Evolutionary conservation across 352 stramenopile genomes (phyloP), one percentile per base, ranked within the genome.

Genomic region (Phytophthora podocarpi): DNA sequence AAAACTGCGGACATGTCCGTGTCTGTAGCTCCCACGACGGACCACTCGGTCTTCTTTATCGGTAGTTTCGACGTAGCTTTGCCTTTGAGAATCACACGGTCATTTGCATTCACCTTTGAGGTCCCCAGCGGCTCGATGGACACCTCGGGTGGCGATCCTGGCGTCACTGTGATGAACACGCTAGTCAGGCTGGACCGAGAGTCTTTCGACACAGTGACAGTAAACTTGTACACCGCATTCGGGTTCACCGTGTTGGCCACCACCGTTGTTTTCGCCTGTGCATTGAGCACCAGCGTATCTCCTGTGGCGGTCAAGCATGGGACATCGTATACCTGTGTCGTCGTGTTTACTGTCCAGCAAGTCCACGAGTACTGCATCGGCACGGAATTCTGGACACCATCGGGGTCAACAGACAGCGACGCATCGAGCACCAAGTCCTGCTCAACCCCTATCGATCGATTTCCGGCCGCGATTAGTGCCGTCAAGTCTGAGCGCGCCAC

Each of bases 221-320:
- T 78, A 39, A 89, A 86, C 42, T 83, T 78, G 58, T 89, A 85
- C 35, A 64, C 78, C 11, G 50, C 43, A n/a, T 78, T 85, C 15
- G 74, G 76, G 21, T 78, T 78, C 27, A 89, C 37, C 23, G 60
- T 76, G 32, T 80, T 81, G 1, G 78, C 74, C 1, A 45, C 7
- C 23, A 91, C 53, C 0, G 70, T 79, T 3, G 68, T 55, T 32
- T 80, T 83, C 11, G 62, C 59, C 12, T 54, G 61, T 13, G 57
- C 15, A 15, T 30, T 55, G n/a, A 87, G 21, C 3, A 27, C n/a
- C 12, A 90, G 51, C 0, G 47, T 23, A 6, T 48, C 53, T 30
- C 57, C 37, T 7, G 26, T 32, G 11, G 77, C 30, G 28, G 42
- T 49, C 11, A 85, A 41, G 1, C 80, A 89, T 0, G 56, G 20